Evolutionary conservation across 768 basidiomycete genomes (phyloP).

Genomic region (Xerocomus potaroensis): DNA sequence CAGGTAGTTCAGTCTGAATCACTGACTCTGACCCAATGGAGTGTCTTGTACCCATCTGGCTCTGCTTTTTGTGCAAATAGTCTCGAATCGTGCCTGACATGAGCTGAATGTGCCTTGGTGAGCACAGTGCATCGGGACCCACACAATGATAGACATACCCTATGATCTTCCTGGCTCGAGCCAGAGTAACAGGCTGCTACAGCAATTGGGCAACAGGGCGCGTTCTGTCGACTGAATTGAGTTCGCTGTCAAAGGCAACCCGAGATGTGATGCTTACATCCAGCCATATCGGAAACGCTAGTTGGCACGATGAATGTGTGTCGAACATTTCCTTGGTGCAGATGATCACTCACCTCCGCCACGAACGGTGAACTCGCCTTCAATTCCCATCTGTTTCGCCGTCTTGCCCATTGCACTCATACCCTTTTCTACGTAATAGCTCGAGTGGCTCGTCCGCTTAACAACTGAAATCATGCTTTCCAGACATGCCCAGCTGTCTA

Average conservation of each 20-base stretch:
- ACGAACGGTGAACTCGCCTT: constrained; percentile 58
- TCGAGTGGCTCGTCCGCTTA: constrained; percentile 76
- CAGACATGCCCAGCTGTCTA: constrained; percentile 75
- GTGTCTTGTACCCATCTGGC: constrained; percentile 17
- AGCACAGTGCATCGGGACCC: background rate
- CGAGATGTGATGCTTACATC: constrained; percentile 43
- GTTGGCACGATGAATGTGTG: constrained; percentile 6
- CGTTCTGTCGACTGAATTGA: constrained; percentile 47
- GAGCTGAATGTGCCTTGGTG: constrained; percentile 39
- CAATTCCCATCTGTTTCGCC: constrained; percentile 65
- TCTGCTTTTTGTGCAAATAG: constrained; percentile 57
- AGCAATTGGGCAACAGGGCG: constrained; percentile 79
- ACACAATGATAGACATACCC: constrained; percentile 40
- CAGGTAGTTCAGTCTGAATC: constrained; percentile 26
- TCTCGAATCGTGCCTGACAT: constrained; percentile 63
- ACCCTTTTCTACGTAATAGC: constrained; percentile 82
- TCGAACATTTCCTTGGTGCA: background rate
- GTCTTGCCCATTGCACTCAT: constrained; percentile 82
- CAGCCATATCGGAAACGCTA: constrained; percentile 84
- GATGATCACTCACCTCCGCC: constrained; percentile 64
- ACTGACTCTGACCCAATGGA: constrained; percentile 22
- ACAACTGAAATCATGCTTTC: constrained; percentile 81
- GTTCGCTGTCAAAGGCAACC: background rate
- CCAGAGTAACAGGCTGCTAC: constrained; percentile 78
- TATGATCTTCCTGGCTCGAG: constrained; percentile 76